Conservation (phyloP, 306 rosid species). For the Dryas octopetala region DNA sequence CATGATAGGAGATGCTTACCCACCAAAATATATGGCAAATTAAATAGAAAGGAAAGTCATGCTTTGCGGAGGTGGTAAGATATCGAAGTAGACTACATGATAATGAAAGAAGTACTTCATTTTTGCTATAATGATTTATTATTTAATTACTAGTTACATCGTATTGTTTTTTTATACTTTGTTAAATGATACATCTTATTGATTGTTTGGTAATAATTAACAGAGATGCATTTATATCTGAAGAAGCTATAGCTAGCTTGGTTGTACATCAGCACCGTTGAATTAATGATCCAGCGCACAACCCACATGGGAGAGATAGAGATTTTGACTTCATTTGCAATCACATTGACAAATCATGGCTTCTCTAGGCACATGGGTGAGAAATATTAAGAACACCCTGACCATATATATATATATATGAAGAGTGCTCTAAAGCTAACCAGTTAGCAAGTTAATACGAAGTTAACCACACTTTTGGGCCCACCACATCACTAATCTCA, state of each 20-base stretch:
- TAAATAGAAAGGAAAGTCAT: neutral
- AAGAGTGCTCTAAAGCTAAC: too few relatives aligned
- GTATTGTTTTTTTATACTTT: too few relatives aligned
- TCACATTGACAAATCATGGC: conserved; percentile 8
- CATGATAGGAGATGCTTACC: conserved; percentile 6
- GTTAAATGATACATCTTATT: neutral
- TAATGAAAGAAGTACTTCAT: neutral
- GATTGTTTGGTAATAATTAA: neutral
- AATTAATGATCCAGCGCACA: conserved; percentile 10
- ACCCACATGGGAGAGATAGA: neutral
- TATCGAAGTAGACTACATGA: neutral
- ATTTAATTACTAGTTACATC: too few relatives aligned
- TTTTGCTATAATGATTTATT: neutral
- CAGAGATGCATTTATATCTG: neutral
- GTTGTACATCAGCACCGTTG: conserved; percentile 11
- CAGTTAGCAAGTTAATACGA: too few relatives aligned
- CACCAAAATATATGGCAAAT: neutral
- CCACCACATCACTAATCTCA: too few relatives aligned
- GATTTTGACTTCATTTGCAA: neutral
- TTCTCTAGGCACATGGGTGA: neutral
- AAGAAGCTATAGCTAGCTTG: neutral
- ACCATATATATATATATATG: too few relatives aligned
- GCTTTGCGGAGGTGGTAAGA: neutral
- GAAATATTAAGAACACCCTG: too few relatives aligned
- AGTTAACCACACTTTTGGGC: too few relatives aligned